Conservation (phyloP, 352 stramenopile genomes). For the Phytophthora pinifolia region DNA sequence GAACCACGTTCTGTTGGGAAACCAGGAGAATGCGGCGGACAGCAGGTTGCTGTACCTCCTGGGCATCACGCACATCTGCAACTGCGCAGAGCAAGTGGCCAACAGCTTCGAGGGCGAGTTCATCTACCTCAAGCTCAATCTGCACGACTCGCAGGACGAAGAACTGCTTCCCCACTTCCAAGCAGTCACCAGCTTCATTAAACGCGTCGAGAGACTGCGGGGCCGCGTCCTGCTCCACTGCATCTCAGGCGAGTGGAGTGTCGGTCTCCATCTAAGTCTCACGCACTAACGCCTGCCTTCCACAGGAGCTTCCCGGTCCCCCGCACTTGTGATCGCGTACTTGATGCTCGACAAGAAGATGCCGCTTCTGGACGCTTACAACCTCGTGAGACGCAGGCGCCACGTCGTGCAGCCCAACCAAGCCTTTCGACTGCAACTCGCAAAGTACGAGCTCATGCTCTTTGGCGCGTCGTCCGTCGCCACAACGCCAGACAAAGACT, state of each 20-base stretch:
- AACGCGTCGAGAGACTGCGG: constrained; percentile 44
- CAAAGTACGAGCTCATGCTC: constrained; percentile 65
- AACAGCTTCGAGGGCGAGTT: constrained; percentile 73
- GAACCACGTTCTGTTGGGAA: constrained; percentile 52
- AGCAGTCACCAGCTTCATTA: constrained; percentile 52
- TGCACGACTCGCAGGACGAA: constrained; percentile 54
- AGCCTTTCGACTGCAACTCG: constrained; percentile 65
- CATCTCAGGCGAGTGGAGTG: constrained; percentile 43
- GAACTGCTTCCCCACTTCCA: constrained; percentile 59
- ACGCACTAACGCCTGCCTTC: neutral
- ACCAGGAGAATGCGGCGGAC: constrained; percentile 40
- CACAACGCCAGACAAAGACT: constrained; percentile 55
- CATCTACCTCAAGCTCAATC: constrained; percentile 58
- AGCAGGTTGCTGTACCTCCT: constrained; percentile 39
- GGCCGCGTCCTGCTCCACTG: constrained; percentile 64
- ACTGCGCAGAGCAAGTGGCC: constrained; percentile 46
- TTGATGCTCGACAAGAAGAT: constrained; percentile 74
- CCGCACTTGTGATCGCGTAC: constrained; percentile 59
- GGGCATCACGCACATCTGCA: constrained; percentile 67
- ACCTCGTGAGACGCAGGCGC: constrained; percentile 47
- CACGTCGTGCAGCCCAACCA: constrained; percentile 54
- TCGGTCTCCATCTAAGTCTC: too few species aligned
- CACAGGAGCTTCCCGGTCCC: constrained; percentile 51
- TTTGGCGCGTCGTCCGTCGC: constrained; percentile 57
- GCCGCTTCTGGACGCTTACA: constrained; percentile 58